Conservation (phyloP, 2,329 filamentous ascomycete species). For the Talaromyces sp. region DNA sequence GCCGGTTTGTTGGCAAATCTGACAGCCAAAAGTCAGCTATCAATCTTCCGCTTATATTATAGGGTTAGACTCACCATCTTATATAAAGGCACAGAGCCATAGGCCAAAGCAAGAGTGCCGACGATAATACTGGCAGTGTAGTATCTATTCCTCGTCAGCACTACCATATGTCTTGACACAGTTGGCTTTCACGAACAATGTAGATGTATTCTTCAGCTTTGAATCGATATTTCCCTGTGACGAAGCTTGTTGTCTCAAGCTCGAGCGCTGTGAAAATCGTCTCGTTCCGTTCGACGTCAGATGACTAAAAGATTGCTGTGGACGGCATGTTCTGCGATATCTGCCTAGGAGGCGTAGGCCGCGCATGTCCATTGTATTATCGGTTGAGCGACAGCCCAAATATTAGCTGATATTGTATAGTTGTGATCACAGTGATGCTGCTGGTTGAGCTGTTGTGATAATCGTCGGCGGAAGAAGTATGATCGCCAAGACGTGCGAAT, state of each 20-base stretch:
- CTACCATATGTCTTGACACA: neutral
- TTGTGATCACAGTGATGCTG: neutral
- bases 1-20: slow-evolving; percentile 56
- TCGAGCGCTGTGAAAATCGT: slow-evolving; percentile 34
- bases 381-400: neutral
- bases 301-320: slow-evolving; percentile 19
- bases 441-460: neutral
- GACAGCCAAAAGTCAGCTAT: neutral
- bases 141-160: slow-evolving; percentile 46
- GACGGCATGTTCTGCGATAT: neutral
- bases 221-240: slow-evolving; percentile 36
- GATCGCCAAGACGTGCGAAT: slow-evolving; percentile 1
- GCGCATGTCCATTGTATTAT: neutral
- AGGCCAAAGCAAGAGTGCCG: slow-evolving; percentile 61
- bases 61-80: slow-evolving; percentile 54
- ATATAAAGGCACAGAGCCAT: slow-evolving; percentile 65
- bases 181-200: slow-evolving; percentile 43
- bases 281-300: slow-evolving; percentile 23
- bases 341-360: slow-evolving; percentile 8
- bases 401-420: neutral
- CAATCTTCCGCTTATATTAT: neutral
- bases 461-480: neutral
- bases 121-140: slow-evolving; percentile 62
- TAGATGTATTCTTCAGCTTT: slow-evolving; percentile 53
- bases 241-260: slow-evolving; percentile 27